phyloP scores from a whole-genome alignment of 2,329 filamentous ascomycete species.

The Epichloe gansuensis region DNA sequence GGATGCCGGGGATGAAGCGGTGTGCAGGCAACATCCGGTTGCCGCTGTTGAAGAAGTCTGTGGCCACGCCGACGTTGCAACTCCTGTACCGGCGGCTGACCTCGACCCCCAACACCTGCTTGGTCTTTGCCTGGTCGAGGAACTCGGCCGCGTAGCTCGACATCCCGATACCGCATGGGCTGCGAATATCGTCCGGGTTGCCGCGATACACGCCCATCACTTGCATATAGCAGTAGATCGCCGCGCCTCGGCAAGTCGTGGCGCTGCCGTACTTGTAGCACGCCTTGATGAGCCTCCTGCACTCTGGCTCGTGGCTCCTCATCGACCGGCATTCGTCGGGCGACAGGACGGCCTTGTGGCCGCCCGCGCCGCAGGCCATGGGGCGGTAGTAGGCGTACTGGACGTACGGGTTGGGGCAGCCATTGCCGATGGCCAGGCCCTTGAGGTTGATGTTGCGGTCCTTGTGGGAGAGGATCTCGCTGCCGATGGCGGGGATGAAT shows the following conservation, averaged over 20 bases:
- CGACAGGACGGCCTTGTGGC: constrained; percentile 74
- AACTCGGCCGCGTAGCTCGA: constrained; percentile 85
- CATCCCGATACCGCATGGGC: constrained; percentile 72
- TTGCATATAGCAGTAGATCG: constrained; percentile 96
- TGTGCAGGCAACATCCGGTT: constrained; percentile 99
- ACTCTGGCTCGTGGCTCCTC: constrained; percentile 83
- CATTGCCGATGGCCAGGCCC: constrained; percentile 89
- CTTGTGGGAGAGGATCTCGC: constrained; percentile 84
- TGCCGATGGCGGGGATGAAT: constrained; percentile 85
- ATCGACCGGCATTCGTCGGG: constrained; percentile 67
- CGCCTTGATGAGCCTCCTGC: constrained; percentile 70
- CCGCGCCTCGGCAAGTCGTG: constrained; percentile 81
- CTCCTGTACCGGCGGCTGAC: constrained; percentile 68
- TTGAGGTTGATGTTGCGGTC: constrained; percentile 96
- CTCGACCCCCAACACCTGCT: constrained; percentile 78
- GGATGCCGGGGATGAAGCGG: constrained; percentile 68
- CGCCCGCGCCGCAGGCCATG: constrained; percentile 94
- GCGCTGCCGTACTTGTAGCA: constrained; percentile 88
- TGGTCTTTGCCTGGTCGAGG: constrained; percentile 71
- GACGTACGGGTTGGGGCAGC: constrained; percentile 80
- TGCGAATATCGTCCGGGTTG: constrained; percentile 89
- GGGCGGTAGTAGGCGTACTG: constrained; percentile 92
- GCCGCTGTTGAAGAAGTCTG: constrained; percentile 72
- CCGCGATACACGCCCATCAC: constrained; percentile 85
- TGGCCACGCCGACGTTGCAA: constrained; percentile 96